Evolutionary conservation across 306 rosid genomes (phyloP).

Genomic region (Quercus mongolica): DNA sequence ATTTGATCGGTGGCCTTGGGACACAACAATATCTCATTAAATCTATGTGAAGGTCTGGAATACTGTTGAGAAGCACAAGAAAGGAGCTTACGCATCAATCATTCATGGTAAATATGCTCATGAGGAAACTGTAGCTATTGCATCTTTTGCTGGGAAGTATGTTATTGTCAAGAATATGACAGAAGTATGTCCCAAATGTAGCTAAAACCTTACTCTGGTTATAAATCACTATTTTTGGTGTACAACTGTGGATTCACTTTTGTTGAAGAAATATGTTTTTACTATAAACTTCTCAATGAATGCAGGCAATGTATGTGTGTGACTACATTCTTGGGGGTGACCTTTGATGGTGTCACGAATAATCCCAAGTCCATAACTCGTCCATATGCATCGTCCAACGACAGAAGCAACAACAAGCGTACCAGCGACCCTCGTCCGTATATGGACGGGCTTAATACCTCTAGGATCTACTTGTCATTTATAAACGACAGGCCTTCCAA

Average conservation of each 20-base stretch:
- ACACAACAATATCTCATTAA: constrained; percentile 12
- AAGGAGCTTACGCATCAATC: constrained; percentile 82
- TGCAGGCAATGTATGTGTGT: constrained; percentile 82
- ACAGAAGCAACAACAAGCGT: too few species aligned
- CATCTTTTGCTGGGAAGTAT: constrained; percentile 93
- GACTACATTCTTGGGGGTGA: constrained; percentile 88
- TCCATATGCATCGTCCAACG: too few species aligned
- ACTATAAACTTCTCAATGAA: constrained; percentile 5
- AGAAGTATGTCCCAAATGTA: constrained; percentile 51
- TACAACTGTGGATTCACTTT: background rate
- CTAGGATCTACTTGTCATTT: too few species aligned
- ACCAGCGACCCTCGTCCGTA: too few species aligned
- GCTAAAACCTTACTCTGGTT: background rate
- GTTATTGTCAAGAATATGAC: constrained; percentile 79
- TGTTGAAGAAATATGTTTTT: background rate
- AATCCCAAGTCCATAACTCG: too few species aligned
- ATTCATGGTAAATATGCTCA: constrained; percentile 92
- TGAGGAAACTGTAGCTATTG: constrained; percentile 93
- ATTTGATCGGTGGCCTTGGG: too few species aligned
- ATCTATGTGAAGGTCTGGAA: constrained; percentile 77
- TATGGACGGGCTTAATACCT: too few species aligned
- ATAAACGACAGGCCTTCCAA: too few species aligned
- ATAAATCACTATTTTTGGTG: background rate
- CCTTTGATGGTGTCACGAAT: too few species aligned
- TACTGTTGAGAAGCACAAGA: constrained; percentile 85